Base-by-base conservation (phyloP, 768 basidiomycete genomes). In the Rhodocollybia butyracea region DNA sequence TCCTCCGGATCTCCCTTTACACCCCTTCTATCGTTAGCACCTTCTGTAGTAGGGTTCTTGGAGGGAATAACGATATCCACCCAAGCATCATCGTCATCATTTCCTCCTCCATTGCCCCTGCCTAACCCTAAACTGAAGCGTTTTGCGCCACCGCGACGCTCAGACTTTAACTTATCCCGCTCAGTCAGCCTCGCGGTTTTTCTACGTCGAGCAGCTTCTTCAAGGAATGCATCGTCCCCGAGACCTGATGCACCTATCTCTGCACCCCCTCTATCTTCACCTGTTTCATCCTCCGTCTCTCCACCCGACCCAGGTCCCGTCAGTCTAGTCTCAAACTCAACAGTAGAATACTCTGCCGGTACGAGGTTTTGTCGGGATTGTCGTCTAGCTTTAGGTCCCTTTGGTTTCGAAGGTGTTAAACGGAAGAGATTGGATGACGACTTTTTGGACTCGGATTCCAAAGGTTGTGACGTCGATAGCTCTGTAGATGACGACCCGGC, bases 321-420 rank as follows among this genome's bases (percentile, higher is more conserved):
- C 64, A 91, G 72, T 57, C 90, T 78, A 30, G 89, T 91, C 73
- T 90, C 85, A 71, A 94, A 94, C 52, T 93, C 90, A 46, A 93
- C 82, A 32, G 79, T 82, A 51, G 89, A 85, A 67, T 89, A 89
- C 68, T 91, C 86, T n/a, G 89, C 81, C 30, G 89, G 88, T 11
- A 45, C 42, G 24, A 41, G 51, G 13, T 75, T 67, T 63, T 50
- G 48, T n/a, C 21, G 34, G 5, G 48, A 50, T 84, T 73, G 39
- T 76, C 77, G 36, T 80, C 78, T 61, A 79, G 71, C 53, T 50
- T 50, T 50, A 5, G 34, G 48, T 11, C 48, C 48, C 38, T 50
- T 50, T 3, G 48, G 48, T 38, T 50, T 50, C 6, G 17, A 15
- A 4, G 32, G 15, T 12, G 48, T 50, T 31, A 13, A 22, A 24